Conservation (phyloP, 768 basidiomycete species). For the Pisolithus tinctorius region DNA sequence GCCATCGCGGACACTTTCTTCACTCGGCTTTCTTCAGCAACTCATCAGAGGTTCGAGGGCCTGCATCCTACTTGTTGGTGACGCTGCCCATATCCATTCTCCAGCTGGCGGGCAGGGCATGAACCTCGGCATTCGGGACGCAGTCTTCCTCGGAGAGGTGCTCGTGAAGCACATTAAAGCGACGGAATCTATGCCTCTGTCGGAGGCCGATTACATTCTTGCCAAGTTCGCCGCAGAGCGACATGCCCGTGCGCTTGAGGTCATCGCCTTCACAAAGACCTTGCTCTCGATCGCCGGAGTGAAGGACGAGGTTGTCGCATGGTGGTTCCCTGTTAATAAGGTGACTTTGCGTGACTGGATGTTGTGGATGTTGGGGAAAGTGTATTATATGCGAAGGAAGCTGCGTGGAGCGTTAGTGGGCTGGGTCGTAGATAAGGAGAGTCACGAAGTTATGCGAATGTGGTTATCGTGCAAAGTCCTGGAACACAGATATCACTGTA, state of each 20-base stretch:
- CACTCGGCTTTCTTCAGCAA: slow-evolving; percentile 18
- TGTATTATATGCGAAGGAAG: slow-evolving; percentile 14
- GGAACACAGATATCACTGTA: no score
- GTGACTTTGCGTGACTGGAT: slow-evolving; percentile 20
- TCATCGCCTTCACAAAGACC: slow-evolving; percentile 36
- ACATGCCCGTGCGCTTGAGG: slow-evolving; percentile 34
- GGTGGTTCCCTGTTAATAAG: slow-evolving; percentile 23
- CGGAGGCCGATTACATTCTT: slow-evolving; percentile 26
- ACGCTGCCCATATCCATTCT: slow-evolving; percentile 48
- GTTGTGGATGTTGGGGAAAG: slow-evolving; percentile 15
- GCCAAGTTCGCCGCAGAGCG: slow-evolving; percentile 30
- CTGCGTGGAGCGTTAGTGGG: slow-evolving; percentile 24
- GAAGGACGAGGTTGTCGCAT: slow-evolving; percentile 12
- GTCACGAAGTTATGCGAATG: no score
- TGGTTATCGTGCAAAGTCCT: no score
- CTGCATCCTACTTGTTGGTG: slow-evolving; percentile 30
- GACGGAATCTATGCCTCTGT: slow-evolving; percentile 1
- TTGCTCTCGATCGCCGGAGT: slow-evolving; percentile 21
- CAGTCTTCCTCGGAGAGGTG: slow-evolving; percentile 36
- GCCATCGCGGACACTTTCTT: slow-evolving; percentile 37
- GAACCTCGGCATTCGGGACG: slow-evolving; percentile 53
- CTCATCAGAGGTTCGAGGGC: slow-evolving; percentile 5
- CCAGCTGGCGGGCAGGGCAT: slow-evolving; percentile 53
- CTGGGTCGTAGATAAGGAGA: slow-evolving; percentile 15
- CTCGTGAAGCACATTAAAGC: slow-evolving; percentile 30